Percentiles rank a stretch among this genome's conserved stretches.
Evolutionary conservation across 495 filamentous ascomycete species (phyloP).

Genomic region (Neurospora discreta): DNA sequence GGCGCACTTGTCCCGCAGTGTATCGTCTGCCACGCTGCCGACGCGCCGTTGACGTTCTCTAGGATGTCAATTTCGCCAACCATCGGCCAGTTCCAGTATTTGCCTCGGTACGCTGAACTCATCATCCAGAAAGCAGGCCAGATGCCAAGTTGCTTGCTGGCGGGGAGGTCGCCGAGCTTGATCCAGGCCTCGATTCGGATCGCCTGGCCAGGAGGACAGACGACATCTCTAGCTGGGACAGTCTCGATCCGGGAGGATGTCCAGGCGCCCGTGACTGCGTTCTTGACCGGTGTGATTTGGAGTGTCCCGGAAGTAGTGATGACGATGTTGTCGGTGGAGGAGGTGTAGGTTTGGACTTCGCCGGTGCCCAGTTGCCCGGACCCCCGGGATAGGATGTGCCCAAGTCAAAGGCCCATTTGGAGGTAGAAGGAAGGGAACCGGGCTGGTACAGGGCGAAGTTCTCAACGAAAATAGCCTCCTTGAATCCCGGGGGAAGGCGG

Average conservation of each 20-base stretch:
- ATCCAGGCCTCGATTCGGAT: slow-evolving; percentile 29
- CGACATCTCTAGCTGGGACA: slow-evolving; percentile 18
- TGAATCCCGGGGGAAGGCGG: slow-evolving; percentile 5
- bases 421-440: slow-evolving; percentile 3
- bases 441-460: slow-evolving; percentile 5
- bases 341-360: slow-evolving; percentile 21
- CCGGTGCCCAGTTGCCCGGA: slow-evolving; percentile 18
- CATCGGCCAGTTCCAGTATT: slow-evolving; percentile 26
- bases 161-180: slow-evolving; percentile 23
- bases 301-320: slow-evolving; percentile 11
- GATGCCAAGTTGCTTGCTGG: slow-evolving; percentile 29
- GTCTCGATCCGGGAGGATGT: slow-evolving; percentile 36
- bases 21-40: slow-evolving; percentile 28
- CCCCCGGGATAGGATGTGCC: slow-evolving; percentile 23
- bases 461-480: slow-evolving; percentile 6
- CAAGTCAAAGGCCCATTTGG: slow-evolving; percentile 14
- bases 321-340: slow-evolving; percentile 13
- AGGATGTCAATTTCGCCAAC: slow-evolving; percentile 38
- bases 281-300: slow-evolving; percentile 10
- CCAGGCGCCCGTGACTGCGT: slow-evolving; percentile 16
- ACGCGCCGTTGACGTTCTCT: slow-evolving; percentile 32
- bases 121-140: slow-evolving; percentile 42
- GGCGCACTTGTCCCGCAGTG: slow-evolving; percentile 31
- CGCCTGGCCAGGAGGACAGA: slow-evolving; percentile 21
- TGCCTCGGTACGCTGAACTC: slow-evolving; percentile 24